Base-by-base conservation (phyloP, 2,329 filamentous ascomycete species). In the Phialophora chinensis region DNA sequence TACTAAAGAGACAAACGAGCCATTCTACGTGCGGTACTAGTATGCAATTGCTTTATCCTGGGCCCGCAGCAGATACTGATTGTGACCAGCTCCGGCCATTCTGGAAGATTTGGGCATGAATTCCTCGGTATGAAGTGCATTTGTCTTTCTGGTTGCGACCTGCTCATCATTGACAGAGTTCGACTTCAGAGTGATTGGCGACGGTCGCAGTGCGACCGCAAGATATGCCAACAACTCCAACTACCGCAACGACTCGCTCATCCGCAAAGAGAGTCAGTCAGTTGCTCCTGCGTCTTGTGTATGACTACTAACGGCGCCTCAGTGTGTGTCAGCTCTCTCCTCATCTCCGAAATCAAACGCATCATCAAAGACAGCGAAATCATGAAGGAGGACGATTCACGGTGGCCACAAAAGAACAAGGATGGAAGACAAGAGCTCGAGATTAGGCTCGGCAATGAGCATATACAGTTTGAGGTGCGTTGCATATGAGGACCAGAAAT, bases 211-310 rank as follows among this genome's bases (percentile, higher is more conserved):
- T 77, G 95, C 95, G 7, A 91, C 95, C 60, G 93, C 94, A 35
- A 90, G 95, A 80, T 99, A 99, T 81, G 95, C 95, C 71, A 99
- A 99, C 85, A 99, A 99, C 81, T 98, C 94, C 65, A 99, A 99
- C 82, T 99, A 99, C 82, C 90, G 95, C 76, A 99, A 99, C 81
- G 95, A 99, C 78, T 97, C 93, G 70, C 83, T 99, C 73, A 99
- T 99, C 77, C 91, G 95, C 72, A 99, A 99, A 93, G 95, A 99
- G 84, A 99, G 95, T 97, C 84, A 73, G 93, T 79, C 33, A 35
- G 33, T 38, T 20, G 38, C 50, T 53, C 49, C 31, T 35, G 33
- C 47, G 52, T 11, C 11, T 7, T 7, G 8, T 1, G n/a, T 8
- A 7, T 29, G 7, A 20, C 59, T 57, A 55, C 72, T 77, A 61